A percentile compares a stretch with the other conserved stretches of the same genome.
Conservation (phyloP, 805 yeast species). For the Ogataea pini region DNA sequence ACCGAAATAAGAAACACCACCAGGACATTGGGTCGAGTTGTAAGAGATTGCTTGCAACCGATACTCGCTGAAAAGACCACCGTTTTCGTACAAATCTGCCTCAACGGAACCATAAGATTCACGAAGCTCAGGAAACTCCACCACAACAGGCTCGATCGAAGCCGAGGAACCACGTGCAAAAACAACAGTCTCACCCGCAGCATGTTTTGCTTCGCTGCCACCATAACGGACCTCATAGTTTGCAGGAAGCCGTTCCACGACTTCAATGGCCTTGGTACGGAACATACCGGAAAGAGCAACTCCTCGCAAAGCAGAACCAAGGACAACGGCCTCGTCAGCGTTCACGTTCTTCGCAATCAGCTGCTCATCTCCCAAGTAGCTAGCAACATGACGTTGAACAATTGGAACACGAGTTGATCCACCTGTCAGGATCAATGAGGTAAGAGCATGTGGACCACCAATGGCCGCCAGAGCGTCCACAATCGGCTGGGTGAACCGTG, state of each 20-base stretch:
- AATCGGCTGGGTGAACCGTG: conserved; percentile 56
- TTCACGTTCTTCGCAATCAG: conserved; percentile 79
- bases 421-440: conserved; percentile 79
- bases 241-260: conserved; percentile 56
- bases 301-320: conserved; percentile 87
- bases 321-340: conserved; percentile 92
- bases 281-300: conserved; percentile 69
- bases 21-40: conserved; percentile 40
- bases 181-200: conserved; percentile 31
- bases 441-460: conserved; percentile 24
- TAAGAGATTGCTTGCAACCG: conserved; percentile 21
- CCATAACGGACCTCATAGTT: conserved; percentile 43
- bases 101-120: conserved; percentile 33
- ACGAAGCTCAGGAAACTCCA: conserved; percentile 40
- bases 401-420: conserved; percentile 91
- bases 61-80: conserved; percentile 14
- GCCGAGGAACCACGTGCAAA: conserved; percentile 50
- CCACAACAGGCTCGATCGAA: conserved; percentile 31
- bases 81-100: conserved; percentile 39
- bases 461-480: conserved; percentile 44
- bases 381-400: conserved; percentile 62
- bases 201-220: conserved; percentile 28
- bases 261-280: conserved; percentile 59
- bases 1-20: conserved; percentile 36
- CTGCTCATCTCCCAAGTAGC: conserved; percentile 56